Conservation (phyloP, 305 asterid species). For the Nicotiana rustica region DNA sequence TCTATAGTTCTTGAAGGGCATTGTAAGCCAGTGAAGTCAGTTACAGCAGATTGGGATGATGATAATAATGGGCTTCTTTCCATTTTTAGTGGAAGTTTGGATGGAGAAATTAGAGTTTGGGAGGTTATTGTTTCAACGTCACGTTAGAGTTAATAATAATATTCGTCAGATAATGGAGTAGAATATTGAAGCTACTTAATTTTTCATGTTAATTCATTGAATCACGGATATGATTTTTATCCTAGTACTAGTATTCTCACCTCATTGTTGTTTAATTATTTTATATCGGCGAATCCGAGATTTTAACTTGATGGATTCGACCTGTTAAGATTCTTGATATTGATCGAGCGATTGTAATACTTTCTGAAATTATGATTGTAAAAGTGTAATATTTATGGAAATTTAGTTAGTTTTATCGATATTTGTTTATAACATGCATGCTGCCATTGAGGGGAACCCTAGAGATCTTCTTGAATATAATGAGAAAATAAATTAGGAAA, state of each 20-base stretch:
- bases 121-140: conserved; percentile 45
- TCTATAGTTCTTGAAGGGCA: conserved; percentile 65
- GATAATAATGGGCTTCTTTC: conserved; percentile 41
- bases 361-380: no score
- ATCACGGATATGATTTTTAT: background rate
- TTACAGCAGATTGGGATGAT: conserved; percentile 46
- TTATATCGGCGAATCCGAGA: no score
- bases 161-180: background rate
- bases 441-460: background rate
- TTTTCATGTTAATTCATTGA: conserved; percentile 1
- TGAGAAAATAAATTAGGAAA: background rate
- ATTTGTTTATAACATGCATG: no score
- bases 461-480: background rate
- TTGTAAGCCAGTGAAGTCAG: conserved; percentile 56
- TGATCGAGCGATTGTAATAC: no score
- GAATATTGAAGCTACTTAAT: background rate
- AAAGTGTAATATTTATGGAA: no score
- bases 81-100: conserved; percentile 66
- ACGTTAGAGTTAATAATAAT: background rate
- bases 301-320: no score
- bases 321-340: no score
- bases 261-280: background rate
- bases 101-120: conserved; percentile 74
- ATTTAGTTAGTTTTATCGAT: no score
- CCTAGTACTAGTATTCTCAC: background rate